Evolutionary conservation across 1,284 basidiomycete genomes (phyloP).

Genomic region (Afroboletus lepidellus): DNA sequence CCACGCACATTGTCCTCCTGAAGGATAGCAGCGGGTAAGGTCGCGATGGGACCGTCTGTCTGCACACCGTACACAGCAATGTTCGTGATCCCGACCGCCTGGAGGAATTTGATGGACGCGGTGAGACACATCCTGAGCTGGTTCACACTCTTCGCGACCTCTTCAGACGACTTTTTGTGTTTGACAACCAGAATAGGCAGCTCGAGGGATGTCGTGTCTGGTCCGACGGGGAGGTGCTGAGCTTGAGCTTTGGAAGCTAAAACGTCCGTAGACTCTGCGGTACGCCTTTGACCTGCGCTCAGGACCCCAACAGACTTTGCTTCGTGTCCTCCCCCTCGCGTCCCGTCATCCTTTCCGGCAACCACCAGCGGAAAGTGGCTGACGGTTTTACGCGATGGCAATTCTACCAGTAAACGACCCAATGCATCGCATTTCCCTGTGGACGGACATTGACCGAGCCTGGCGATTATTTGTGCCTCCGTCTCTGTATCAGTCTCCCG

Average conservation of each 20-base stretch:
- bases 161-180: slow-evolving; percentile 5
- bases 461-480: neutral
- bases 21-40: slow-evolving; percentile 8
- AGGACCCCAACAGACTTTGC: too few species aligned
- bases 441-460: neutral
- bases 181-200: slow-evolving; percentile 10
- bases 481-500: neutral
- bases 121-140: slow-evolving; percentile 14
- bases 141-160: slow-evolving; percentile 1
- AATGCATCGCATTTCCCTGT: slow-evolving; percentile 9
- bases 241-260: neutral
- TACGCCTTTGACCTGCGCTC: too few species aligned
- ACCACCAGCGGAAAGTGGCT: neutral
- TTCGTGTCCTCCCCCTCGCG: neutral
- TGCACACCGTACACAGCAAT: slow-evolving; percentile 8
- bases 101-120: slow-evolving; percentile 14
- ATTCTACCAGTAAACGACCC: slow-evolving; percentile 8
- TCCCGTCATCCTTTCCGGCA: neutral
- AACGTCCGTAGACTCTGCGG: neutral
- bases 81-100: slow-evolving; percentile 5
- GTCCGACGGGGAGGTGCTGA: neutral
- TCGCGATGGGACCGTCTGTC: slow-evolving; percentile 5
- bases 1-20: slow-evolving; percentile 5
- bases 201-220: neutral
- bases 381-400: neutral